A percentile compares a stretch with the other conserved stretches of the same genome.
phyloP scores from a whole-genome alignment of 2,329 filamentous ascomycete species.

The Trichoderma asperellum region DNA sequence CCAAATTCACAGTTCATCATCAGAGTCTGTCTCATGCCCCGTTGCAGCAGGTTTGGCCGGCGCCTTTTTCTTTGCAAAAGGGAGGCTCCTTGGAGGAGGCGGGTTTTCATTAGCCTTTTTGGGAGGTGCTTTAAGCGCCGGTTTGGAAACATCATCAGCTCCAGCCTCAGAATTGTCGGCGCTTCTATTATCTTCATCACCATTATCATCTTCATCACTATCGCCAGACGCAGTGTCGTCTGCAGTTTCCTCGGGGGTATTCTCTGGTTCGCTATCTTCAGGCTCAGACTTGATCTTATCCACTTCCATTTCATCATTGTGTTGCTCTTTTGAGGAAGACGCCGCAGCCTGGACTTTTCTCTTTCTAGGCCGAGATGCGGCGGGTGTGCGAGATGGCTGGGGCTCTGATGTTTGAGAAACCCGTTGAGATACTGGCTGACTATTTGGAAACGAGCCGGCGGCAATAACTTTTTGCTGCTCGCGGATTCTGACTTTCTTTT shows the following conservation, averaged over 20 bases:
- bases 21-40: slow-evolving; percentile 57
- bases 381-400: slow-evolving; percentile 38
- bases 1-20: slow-evolving; percentile 54
- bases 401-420: slow-evolving; percentile 34
- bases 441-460: slow-evolving; percentile 39
- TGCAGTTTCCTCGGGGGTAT: slow-evolving; percentile 40
- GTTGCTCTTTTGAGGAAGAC: slow-evolving; percentile 43
- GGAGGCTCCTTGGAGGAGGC: slow-evolving; percentile 48
- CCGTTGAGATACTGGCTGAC: slow-evolving; percentile 35
- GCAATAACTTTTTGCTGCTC: slow-evolving; percentile 69
- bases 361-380: slow-evolving; percentile 51
- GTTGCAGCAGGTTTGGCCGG: slow-evolving; percentile 35
- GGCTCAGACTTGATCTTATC: slow-evolving; percentile 45
- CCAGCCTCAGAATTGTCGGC: slow-evolving; percentile 8
- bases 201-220: slow-evolving; percentile 45
- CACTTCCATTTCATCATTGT: slow-evolving; percentile 56
- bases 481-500: slow-evolving; percentile 79
- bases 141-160: background rate
- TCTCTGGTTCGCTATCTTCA: slow-evolving; percentile 48
- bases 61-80: slow-evolving; percentile 47
- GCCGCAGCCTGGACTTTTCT: slow-evolving; percentile 52
- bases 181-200: slow-evolving; percentile 36
- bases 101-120: slow-evolving; percentile 37
- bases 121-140: slow-evolving; percentile 23
- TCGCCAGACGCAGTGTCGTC: slow-evolving; percentile 48